Evolutionary conservation across 1,284 basidiomycete genomes (phyloP).

Genomic region (Phlebopus sp.): DNA sequence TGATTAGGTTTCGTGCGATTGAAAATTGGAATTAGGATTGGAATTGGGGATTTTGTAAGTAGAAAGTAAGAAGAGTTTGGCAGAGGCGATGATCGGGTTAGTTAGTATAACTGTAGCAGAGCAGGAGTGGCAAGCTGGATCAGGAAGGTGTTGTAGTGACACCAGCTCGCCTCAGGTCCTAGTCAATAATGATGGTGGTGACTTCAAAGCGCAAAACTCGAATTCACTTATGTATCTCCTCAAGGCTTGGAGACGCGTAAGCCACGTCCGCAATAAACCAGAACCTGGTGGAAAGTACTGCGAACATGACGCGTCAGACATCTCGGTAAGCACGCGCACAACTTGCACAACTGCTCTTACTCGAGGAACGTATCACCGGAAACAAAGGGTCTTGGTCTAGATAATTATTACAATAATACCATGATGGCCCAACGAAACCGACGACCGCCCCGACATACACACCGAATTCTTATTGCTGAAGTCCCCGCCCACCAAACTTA

Average conservation of each 20-base stretch:
- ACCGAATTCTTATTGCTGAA: slow-evolving; percentile 22
- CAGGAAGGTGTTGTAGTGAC: slow-evolving; percentile 21
- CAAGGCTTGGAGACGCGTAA: too few relatives aligned
- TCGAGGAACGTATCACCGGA: too few relatives aligned
- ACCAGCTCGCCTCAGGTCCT: too few relatives aligned
- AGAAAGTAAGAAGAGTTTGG: neutral
- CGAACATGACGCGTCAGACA: too few relatives aligned
- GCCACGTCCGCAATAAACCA: slow-evolving; percentile 22
- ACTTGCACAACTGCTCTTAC: too few relatives aligned
- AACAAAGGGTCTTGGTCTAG: too few relatives aligned
- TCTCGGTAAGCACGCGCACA: too few relatives aligned
- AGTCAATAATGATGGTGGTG: too few relatives aligned
- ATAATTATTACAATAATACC: neutral
- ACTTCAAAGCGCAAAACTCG: too few relatives aligned
- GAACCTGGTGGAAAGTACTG: slow-evolving; percentile 19
- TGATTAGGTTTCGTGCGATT: neutral
- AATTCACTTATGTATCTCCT: too few relatives aligned
- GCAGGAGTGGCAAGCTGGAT: slow-evolving; percentile 19
- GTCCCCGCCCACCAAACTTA: slow-evolving; percentile 35
- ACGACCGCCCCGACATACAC: neutral
- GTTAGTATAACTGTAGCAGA: neutral
- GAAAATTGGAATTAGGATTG: neutral
- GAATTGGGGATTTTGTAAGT: neutral
- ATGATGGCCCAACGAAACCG: neutral
- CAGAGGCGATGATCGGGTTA: neutral